These are phyloP conservation scores for Arthrobotrys pseudoclavata DNA, from an alignment of 2,329 filamentous ascomycete genomes.

Conservation along the genomic window DNA sequence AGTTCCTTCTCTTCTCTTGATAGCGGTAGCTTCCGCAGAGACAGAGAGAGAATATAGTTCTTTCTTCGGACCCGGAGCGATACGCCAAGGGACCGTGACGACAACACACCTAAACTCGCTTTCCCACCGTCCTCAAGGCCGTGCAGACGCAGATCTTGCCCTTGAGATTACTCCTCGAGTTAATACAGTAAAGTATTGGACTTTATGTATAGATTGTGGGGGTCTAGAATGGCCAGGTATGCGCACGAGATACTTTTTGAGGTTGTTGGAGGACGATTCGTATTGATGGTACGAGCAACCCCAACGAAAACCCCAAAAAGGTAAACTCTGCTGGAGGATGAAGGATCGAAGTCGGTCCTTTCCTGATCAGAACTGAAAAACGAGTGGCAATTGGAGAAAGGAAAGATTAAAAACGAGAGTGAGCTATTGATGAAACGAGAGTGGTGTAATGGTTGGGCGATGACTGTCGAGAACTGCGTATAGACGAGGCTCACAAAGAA, in stretches of 20 bases:
- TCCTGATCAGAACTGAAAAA: constrained; percentile 9
- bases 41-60: constrained; percentile 12
- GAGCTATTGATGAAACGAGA: constrained; percentile 17
- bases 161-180: constrained; percentile 31
- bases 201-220: constrained; percentile 38
- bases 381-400: constrained; percentile 11
- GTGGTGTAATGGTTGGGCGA: constrained; percentile 24
- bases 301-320: constrained; percentile 40
- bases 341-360: constrained; percentile 26
- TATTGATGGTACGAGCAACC: constrained; percentile 14
- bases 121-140: constrained; percentile 21
- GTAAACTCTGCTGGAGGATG: constrained; percentile 17
- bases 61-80: constrained; percentile 14
- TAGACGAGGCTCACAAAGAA: constrained; percentile 15
- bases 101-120: constrained; percentile 38
- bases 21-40: constrained; percentile 50
- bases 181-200: constrained; percentile 46
- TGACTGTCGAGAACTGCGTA: constrained; percentile 36
- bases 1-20: constrained; percentile 26
- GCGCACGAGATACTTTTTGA: constrained; percentile 58
- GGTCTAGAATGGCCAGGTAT: constrained; percentile 52
- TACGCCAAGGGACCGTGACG: constrained; percentile 39
- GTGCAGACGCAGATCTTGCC: constrained; percentile 44
- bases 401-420: constrained; percentile 7
- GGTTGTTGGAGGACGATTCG: constrained; percentile 53